Evolutionary conservation across 2,329 filamentous ascomycete species (phyloP), one percentile per base, ranked within the genome.

Genomic region (Fusarium graminum): DNA sequence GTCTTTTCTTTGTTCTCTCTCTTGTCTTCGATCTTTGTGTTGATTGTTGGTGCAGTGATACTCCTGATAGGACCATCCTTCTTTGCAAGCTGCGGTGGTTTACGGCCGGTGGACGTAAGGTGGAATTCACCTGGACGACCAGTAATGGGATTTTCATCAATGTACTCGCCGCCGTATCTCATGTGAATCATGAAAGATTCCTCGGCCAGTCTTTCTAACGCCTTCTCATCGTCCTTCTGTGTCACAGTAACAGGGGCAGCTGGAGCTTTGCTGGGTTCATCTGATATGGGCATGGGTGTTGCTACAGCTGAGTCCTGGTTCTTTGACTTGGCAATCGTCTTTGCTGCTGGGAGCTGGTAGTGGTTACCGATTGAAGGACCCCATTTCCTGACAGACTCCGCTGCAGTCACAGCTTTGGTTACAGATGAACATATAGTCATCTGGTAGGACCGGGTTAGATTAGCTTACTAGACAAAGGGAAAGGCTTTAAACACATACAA

Each of bases 131-230:
- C 88, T 1, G 88, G 88, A 29, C 84, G 82, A 46, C 88, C 88
- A 1, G 87, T 89, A 69, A 90, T 90, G 40, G 88, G 87, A 67
- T 89, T 90, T 74, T 90, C 86, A 75, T 90, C 86, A 76, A 90
- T 85, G 72, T 88, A 90, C 65, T 90, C 87, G 46, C 86, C 84
- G 36, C 87, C 88, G 67, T 85, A 86, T 63, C 81, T 82, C 75
- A 86, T 80, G 67, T 88, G 85, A 39, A 86, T 80, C 67, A 80
- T 76, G 63, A 88, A 83, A 0, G 87, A 85, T 68, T 89, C 85
- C 67, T 89, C 86, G 3, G 87, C 81, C 4, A 85, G 75, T 14
- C 82, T 79, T 59, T 85, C 80, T 5, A 84, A 74, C 2, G 76
- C 78, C 2, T 75, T 70, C 55, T 80, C 77, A 36, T 80, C 78